Conservation (phyloP, 345 rosid genomes). For the Tarenaya hassleriana region DNA sequence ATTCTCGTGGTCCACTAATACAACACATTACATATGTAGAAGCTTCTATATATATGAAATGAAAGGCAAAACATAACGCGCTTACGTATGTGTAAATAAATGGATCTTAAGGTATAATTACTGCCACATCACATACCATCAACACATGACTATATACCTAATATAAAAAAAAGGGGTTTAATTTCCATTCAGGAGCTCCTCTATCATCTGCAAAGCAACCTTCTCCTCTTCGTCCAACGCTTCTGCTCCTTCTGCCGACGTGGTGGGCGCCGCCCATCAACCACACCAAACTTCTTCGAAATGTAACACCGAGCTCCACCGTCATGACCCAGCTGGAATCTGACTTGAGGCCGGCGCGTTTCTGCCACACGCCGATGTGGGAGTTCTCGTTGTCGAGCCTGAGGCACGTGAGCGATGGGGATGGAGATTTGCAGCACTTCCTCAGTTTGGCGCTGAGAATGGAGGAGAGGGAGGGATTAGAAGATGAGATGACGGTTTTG, state of each 20-base stretch:
- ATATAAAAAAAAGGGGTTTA: constrained; percentile 26
- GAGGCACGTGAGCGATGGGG: constrained; percentile 68
- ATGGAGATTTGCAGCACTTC: constrained; percentile 53
- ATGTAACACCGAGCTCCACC: constrained; percentile 50
- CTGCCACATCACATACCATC: too few species aligned
- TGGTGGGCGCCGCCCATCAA: too few species aligned
- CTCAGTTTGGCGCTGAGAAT: constrained; percentile 54
- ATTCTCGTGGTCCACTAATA: too few species aligned
- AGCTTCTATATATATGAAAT: too few species aligned
- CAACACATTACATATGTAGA: constrained; percentile 9
- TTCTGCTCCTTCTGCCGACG: too few species aligned
- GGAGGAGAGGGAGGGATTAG: constrained; percentile 37
- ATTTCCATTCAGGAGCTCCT: constrained; percentile 78
- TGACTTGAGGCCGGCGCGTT: constrained; percentile 53
- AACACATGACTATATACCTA: constrained; percentile 16
- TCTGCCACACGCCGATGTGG: constrained; percentile 82
- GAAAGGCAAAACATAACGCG: constrained; percentile 3
- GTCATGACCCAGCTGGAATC: constrained; percentile 77
- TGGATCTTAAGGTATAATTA: constrained; percentile 15
- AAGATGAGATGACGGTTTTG: constrained; percentile 19
- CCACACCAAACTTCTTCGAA: too few species aligned
- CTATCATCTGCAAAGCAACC: constrained; percentile 87
- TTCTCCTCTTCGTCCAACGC: constrained; percentile 59
- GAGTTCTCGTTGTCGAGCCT: constrained; percentile 71
- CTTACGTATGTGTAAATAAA: constrained; percentile 6